Base-by-base conservation (phyloP, 2,329 filamentous ascomycete genomes). In the Epicoccum sorghinum region DNA sequence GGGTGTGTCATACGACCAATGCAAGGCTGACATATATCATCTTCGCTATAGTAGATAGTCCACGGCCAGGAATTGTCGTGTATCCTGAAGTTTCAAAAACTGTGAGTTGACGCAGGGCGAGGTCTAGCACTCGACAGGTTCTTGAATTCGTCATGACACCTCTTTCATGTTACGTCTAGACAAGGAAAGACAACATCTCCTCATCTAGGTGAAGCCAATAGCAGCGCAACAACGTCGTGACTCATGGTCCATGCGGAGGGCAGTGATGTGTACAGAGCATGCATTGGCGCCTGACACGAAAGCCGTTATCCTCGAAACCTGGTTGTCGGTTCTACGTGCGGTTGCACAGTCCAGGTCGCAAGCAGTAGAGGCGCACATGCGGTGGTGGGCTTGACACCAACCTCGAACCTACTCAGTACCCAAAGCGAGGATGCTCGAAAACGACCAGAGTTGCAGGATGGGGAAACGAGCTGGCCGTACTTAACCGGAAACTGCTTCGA, bases 231-330 rank as follows among this genome's bases (percentile, higher is more conserved):
- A 47, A 42, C 54, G 14, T 24, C 9, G 50, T 54, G 46, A 52
- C 47, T 51, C 48, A 48, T 27, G 36, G 30, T 30, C 40, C 45
- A 48, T 49, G 45, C 45, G 29, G 52, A 30, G 37, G 47, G 53
- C 47, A 52, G 29, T 60, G 32, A 30, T 42, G 42, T 41, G 57
- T 56, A 68, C 64, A 64, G 55, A 57, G 50, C 65, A 68, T 68
- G 66, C 59, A 66, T 45, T 66, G 57, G 61, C 66, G 68, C 66
- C 63, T 71, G 55, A 66, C 67, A 71, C 64, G 13, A 65, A 67
- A 62, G 62, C 68, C 64, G 65, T 68, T 71, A 36, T 51, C 49
- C 47, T 60, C 47, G 55, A 59, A 61, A 71, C 71, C 71, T 59
- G 71, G 71, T 73, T 65, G 55, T 61, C 62, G 71, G 71, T 64